A percentile compares a stretch with the other conserved stretches of the same genome.
These are phyloP conservation scores for Septoria linicola DNA, from an alignment of 2,329 filamentous ascomycete species.

Conservation along the genomic window DNA sequence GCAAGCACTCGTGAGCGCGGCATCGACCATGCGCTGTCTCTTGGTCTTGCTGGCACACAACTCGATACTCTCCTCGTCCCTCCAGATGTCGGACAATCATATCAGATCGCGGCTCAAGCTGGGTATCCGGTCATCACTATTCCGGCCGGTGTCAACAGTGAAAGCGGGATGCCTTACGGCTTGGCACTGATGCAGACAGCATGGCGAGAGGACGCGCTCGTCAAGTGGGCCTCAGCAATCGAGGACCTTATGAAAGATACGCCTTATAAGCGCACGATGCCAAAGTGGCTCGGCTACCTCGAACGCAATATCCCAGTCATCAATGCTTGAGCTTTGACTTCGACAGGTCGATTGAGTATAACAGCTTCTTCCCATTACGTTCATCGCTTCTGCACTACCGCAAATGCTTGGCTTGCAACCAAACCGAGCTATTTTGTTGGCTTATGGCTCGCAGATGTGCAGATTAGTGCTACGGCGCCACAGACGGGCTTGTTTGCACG, in stretches of 20 bases:
- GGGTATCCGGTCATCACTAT: constrained; percentile 72
- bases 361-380: too few species aligned
- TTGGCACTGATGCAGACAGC: constrained; percentile 42
- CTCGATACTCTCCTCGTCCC: constrained; percentile 68
- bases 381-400: too few species aligned
- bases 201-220: constrained; percentile 36
- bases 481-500: too few species aligned
- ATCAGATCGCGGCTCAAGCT: constrained; percentile 71
- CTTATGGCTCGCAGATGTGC: too few species aligned
- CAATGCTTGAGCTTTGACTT: constrained; percentile 15
- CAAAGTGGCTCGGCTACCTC: constrained; percentile 42
- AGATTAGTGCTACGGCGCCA: too few species aligned
- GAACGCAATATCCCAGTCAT: constrained; percentile 41
- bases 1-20: constrained; percentile 61
- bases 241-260: constrained; percentile 40
- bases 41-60: constrained; percentile 42
- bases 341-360: too few species aligned
- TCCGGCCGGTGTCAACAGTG: constrained; percentile 58
- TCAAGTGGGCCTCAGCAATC: constrained; percentile 45
- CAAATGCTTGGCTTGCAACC: too few species aligned
- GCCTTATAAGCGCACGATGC: constrained; percentile 31
- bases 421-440: too few species aligned
- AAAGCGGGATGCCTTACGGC: constrained; percentile 48
- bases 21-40: constrained; percentile 64
- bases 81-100: constrained; percentile 64